Conservation (phyloP, 192 early-diverging fungal species). For the Gonapodya sp. region DNA sequence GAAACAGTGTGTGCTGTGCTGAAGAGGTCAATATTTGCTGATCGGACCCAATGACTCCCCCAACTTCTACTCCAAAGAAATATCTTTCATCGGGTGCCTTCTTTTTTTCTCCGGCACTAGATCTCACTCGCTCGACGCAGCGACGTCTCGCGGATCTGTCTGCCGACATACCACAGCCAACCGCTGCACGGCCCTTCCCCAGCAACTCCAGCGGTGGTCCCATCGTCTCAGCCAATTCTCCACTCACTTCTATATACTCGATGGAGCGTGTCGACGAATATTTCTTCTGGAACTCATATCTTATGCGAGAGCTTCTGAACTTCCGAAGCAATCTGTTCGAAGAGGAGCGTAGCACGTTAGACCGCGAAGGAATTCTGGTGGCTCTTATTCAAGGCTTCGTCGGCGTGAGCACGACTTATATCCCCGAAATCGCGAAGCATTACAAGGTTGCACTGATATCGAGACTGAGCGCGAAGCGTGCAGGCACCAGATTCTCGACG, state of each 20-base stretch:
- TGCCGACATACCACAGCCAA: background rate
- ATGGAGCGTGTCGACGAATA: conserved; percentile 51
- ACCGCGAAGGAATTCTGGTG: conserved; percentile 64
- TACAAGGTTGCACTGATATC: conserved; percentile 56
- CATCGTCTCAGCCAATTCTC: conserved; percentile 31
- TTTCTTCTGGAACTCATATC: conserved; percentile 88
- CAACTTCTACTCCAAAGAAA: background rate
- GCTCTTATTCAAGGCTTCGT: conserved; percentile 34
- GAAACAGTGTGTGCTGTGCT: too few species aligned
- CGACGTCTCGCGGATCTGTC: conserved; percentile 26
- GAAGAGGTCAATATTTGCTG: background rate
- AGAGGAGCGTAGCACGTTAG: conserved; percentile 53
- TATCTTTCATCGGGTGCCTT: conserved; percentile 72
- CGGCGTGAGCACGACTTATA: conserved; percentile 33
- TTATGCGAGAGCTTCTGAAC: conserved; percentile 68
- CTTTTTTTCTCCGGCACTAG: conserved; percentile 82
- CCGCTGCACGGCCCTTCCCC: background rate
- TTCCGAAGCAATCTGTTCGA: conserved; percentile 68
- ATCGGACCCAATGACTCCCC: background rate
- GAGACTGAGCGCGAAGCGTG: conserved; percentile 65
- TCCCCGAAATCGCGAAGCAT: conserved; percentile 24
- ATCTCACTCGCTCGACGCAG: conserved; percentile 76
- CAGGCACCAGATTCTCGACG: conserved; percentile 87
- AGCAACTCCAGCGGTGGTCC: background rate
- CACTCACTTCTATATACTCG: conserved; percentile 35